Evolutionary conservation across 2,329 filamentous ascomycete species (phyloP), one percentile per base, ranked within the genome.

Genomic region (Aspergillus caelatus): DNA sequence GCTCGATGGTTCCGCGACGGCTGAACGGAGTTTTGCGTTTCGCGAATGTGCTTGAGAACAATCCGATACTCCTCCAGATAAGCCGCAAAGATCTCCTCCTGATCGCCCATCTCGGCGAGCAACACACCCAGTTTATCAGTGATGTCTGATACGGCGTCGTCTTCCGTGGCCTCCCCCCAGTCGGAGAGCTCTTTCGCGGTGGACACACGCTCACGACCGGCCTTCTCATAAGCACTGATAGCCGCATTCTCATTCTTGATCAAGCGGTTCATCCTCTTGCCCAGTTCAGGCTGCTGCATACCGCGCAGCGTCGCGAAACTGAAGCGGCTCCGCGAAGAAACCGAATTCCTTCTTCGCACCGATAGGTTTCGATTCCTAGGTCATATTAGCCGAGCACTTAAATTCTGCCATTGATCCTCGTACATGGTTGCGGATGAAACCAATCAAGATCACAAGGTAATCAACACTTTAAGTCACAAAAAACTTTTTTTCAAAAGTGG

Each of bases 231-330:
- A 56, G 92, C 91, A 57, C 86, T 84, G 72, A 98, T 93, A 41
- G 94, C 89, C 75, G 91, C 89, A 83, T 97, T 98, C 80, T 96
- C 91, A 57, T 91, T 92, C 83, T 99, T 99, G 84, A 98, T 97
- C 65, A 99, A 86, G 71, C 90, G 91, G 85, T 90, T 96, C 58
- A 99, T 88, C 76, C 90, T 92, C 79, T 92, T 93, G 72, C 92
- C 93, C 32, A 97, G 87, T 78, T 97, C 93, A 5, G 94, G 92
- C 76, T 97, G 93, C 71, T 90, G 86, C 56, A 89, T 88, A 61
- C 93, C 93, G 58, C 94, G 92, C 61, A 99, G 88, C 23, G 93
- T 95, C 68, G 87, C 89, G 82, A 98, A 91, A 63, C 89, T 91
- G 82, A 98, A 97, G 74, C 88, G 89, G 76, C 91, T 89, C n/a